A percentile compares a stretch with the other conserved stretches of the same genome.
These are phyloP conservation scores for Penicillium daleae DNA, from an alignment of 495 filamentous ascomycete species.

Conservation along the genomic window DNA sequence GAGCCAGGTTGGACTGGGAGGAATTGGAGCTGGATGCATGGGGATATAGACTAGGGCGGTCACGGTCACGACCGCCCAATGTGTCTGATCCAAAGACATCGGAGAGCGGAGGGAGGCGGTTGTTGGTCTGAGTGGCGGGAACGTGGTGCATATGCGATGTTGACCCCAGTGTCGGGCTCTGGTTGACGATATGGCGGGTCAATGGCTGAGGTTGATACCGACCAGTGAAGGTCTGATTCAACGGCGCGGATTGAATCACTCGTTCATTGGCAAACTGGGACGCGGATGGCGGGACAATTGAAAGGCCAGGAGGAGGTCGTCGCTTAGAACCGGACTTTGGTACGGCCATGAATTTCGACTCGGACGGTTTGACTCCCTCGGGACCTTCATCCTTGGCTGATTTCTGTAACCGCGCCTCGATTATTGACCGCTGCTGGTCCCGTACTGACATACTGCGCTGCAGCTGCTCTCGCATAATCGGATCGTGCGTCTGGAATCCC, in stretches of 20 bases:
- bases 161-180: conserved; percentile 81
- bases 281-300: conserved; percentile 95
- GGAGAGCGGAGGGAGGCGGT: conserved; percentile 89
- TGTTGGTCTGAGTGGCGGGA: conserved; percentile 85
- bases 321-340: conserved; percentile 74
- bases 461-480: conserved; percentile 92
- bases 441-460: conserved; percentile 91
- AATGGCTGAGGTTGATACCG: conserved; percentile 79
- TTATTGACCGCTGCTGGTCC: conserved; percentile 93
- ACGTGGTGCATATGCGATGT: conserved; percentile 93
- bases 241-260: conserved; percentile 93
- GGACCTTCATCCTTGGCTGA: conserved; percentile 76
- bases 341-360: conserved; percentile 55
- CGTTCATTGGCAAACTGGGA: conserved; percentile 93
- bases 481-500: conserved; percentile 93
- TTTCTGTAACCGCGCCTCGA: conserved; percentile 87
- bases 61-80: conserved; percentile 56
- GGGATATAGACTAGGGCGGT: conserved; percentile 48
- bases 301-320: conserved; percentile 83
- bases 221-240: conserved; percentile 95
- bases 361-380: conserved; percentile 59
- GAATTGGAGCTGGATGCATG: conserved; percentile 59
- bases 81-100: conserved; percentile 89
- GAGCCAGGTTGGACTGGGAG: conserved; percentile 71
- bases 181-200: conserved; percentile 81